phyloP scores from a whole-genome alignment of 2,329 filamentous ascomycete species.

The Westerdykella sp. region DNA sequence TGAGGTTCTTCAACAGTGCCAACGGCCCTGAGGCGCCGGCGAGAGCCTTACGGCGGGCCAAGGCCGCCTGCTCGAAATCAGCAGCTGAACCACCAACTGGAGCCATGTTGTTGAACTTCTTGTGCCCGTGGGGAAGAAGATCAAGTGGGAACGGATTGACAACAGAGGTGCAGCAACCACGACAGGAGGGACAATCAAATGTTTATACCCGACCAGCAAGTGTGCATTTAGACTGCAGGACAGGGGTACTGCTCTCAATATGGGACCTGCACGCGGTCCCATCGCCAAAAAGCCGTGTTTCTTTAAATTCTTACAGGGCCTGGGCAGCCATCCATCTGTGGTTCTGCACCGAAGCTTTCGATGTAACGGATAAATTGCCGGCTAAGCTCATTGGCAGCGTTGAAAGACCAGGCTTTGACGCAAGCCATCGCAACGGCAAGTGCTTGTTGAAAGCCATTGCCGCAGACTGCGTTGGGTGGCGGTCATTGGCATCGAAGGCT shows the following conservation, averaged over 20 bases:
- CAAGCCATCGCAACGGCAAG: constrained; percentile 2
- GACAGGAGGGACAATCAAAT: constrained; percentile 2
- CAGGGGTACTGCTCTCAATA: constrained; percentile 3
- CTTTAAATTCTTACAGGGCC: constrained; percentile 1
- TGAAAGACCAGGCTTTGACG: constrained; percentile 1
- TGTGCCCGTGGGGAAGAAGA: constrained; percentile 1
- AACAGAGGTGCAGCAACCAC: background rate
- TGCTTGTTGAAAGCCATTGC: background rate
- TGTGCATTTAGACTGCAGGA: constrained; percentile 2
- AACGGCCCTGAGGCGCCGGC: constrained; percentile 40
- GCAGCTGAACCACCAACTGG: constrained; percentile 30
- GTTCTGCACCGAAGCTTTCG: constrained; percentile 5
- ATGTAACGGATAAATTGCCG: constrained; percentile 13
- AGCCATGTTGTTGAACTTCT: constrained; percentile 27
- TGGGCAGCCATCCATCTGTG: constrained; percentile 1
- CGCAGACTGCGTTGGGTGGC: background rate
- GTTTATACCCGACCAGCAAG: constrained; percentile 5
- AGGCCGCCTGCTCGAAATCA: constrained; percentile 37
- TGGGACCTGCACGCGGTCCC: constrained; percentile 1
- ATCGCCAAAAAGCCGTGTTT: constrained; percentile 2
- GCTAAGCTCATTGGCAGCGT: constrained; percentile 11
- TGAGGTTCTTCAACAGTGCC: constrained; percentile 48
- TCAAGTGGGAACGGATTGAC: background rate
- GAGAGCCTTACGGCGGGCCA: constrained; percentile 38
- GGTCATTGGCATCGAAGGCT: too few relatives aligned